These are phyloP conservation scores for Lecanicillium sp. DNA, from an alignment of 2,329 filamentous ascomycete species.

Conservation along the genomic window DNA sequence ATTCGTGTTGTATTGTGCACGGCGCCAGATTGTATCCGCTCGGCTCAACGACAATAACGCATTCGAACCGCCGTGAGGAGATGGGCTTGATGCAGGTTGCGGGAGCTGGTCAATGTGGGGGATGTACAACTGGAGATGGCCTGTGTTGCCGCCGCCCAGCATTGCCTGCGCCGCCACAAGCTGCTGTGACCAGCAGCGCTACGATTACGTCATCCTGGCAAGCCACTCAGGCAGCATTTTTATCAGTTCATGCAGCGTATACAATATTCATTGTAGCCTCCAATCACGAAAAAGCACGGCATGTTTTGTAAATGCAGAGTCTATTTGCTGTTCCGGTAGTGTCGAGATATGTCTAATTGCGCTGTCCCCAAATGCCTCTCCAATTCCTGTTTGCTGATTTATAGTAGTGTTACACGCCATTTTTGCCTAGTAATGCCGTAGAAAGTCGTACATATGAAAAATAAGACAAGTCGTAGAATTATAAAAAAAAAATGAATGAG, in stretches of 20 bases:
- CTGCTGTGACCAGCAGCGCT: no score
- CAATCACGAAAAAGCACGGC: not conserved
- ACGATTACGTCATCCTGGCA: no score
- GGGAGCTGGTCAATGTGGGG: conserved; percentile 9
- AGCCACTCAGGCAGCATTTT: no score
- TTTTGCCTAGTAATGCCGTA: conserved; percentile 11
- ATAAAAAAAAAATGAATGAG: conserved; percentile 10
- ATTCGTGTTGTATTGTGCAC: no score
- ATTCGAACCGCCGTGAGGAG: not conserved
- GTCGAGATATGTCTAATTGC: conserved; percentile 16
- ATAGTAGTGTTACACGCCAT: conserved; percentile 13
- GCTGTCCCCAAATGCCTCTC: conserved; percentile 13
- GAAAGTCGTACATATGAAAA: conserved; percentile 16
- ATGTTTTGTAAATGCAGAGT: conserved; percentile 13
- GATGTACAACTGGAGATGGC: not conserved
- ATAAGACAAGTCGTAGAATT: conserved; percentile 15
- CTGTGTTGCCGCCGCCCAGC: not conserved
- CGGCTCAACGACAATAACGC: no score
- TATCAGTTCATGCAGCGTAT: no score
- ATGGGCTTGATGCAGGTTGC: not conserved
- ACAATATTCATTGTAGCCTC: not conserved
- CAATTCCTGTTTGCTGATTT: conserved; percentile 11
- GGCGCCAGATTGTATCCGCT: no score
- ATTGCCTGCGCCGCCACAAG: not conserved
- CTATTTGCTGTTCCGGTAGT: conserved; percentile 14